phyloP scores from a whole-genome alignment of 2,329 filamentous ascomycete species.

The Malbranchea zuffiana region DNA sequence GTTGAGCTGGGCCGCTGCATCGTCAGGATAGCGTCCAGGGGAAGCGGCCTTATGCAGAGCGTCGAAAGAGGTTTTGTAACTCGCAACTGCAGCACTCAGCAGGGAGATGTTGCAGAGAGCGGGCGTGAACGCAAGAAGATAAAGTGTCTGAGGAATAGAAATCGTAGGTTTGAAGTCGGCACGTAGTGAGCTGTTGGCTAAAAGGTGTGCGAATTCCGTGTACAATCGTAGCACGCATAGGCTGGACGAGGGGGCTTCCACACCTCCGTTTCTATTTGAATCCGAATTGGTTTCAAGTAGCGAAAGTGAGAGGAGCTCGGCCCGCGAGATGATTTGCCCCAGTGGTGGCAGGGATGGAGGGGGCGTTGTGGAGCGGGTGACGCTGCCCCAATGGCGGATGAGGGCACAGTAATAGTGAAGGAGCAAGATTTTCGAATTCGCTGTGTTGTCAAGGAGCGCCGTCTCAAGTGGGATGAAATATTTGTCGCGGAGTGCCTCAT shows the following conservation, averaged over 20 bases:
- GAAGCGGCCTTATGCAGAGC: constrained; percentile 38
- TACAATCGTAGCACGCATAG: constrained; percentile 56
- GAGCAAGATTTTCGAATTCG: constrained; percentile 47
- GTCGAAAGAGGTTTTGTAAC: constrained; percentile 66
- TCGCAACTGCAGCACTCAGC: constrained; percentile 57
- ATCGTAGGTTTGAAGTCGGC: constrained; percentile 54
- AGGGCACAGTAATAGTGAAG: constrained; percentile 58
- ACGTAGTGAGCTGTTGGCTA: constrained; percentile 43
- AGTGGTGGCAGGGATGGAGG: constrained; percentile 14
- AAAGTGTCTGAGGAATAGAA: constrained; percentile 57
- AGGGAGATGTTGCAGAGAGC: constrained; percentile 56
- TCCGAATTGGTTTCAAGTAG: constrained; percentile 44
- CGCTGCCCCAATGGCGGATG: constrained; percentile 45
- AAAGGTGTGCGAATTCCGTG: constrained; percentile 50
- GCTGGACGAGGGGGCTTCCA: constrained; percentile 24
- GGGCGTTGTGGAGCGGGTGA: constrained; percentile 22
- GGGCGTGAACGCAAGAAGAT: constrained; percentile 56
- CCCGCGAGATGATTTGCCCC: constrained; percentile 42
- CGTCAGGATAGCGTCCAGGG: constrained; percentile 43
- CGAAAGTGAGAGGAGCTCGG: constrained; percentile 44
- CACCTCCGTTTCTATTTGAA: neutral
- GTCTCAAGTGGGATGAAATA: constrained; percentile 34
- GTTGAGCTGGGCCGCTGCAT: constrained; percentile 62
- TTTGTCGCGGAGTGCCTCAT: constrained; percentile 25
- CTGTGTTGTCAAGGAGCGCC: constrained; percentile 27